A percentile compares a stretch with the other conserved stretches of the same genome.
phyloP scores from a whole-genome alignment of 345 rosid genomes.

The Zanthoxylum bungeanum region DNA sequence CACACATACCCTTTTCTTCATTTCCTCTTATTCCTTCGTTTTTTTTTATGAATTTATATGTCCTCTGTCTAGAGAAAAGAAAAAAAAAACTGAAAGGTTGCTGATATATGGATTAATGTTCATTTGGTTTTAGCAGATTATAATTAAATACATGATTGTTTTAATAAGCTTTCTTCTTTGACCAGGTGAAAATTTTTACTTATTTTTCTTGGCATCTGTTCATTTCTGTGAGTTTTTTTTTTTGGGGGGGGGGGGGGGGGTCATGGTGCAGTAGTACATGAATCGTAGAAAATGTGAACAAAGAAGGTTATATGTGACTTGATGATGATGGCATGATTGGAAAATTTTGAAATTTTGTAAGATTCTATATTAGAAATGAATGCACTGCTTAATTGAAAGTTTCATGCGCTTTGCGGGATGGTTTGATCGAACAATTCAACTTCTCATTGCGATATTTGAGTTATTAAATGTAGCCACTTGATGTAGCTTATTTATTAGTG shows the following conservation, averaged over 20 bases:
- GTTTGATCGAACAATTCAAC: not conserved
- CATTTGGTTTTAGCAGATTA: not conserved
- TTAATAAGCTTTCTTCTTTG: too few species aligned
- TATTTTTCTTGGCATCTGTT: too few species aligned
- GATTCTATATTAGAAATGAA: not conserved
- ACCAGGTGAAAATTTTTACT: too few species aligned
- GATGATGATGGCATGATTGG: not conserved
- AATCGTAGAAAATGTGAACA: not conserved
- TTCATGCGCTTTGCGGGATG: not conserved
- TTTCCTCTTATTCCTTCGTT: not conserved
- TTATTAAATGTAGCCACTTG: not conserved
- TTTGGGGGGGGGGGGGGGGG: too few species aligned
- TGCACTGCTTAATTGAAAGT: not conserved
- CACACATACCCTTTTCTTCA: constrained; percentile 11
- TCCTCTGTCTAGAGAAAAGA: not conserved
- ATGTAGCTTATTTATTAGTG: not conserved
- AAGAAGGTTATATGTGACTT: not conserved
- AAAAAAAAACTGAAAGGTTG: not conserved
- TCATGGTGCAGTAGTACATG: too few species aligned
- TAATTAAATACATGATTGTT: not conserved
- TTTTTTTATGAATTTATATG: not conserved
- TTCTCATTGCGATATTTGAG: not conserved
- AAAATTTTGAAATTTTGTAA: not conserved
- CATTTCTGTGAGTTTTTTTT: too few species aligned
- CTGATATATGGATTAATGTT: not conserved